phyloP scores from a whole-genome alignment of 805 yeast species.

The Candida maesae region DNA sequence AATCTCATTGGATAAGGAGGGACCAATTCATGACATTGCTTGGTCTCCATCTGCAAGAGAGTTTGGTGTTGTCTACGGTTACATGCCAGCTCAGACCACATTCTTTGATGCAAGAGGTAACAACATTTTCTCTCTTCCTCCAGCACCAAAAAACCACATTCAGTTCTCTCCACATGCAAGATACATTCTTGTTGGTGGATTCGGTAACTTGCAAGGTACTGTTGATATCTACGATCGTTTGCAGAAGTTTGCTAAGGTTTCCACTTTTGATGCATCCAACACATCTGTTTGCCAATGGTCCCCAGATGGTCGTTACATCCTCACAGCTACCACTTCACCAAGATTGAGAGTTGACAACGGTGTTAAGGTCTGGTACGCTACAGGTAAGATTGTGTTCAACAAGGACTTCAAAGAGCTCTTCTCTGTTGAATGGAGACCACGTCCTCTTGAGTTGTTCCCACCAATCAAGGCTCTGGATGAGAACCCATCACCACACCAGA shows the following conservation, averaged over 20 bases:
- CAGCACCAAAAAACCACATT: slow-evolving; percentile 85
- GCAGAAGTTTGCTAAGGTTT: slow-evolving; percentile 72
- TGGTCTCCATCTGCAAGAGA: slow-evolving; percentile 97
- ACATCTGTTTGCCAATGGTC: slow-evolving; percentile 98
- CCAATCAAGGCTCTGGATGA: slow-evolving; percentile 38
- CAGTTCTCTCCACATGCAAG: slow-evolving; percentile 92
- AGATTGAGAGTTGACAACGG: slow-evolving; percentile 96
- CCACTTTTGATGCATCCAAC: slow-evolving; percentile 86
- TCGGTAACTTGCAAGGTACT: slow-evolving; percentile 96
- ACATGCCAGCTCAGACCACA: slow-evolving; percentile 94
- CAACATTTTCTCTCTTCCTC: slow-evolving; percentile 74
- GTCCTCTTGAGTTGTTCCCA: slow-evolving; percentile 31
- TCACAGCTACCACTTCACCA: slow-evolving; percentile 97
- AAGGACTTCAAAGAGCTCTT: slow-evolving; percentile 80
- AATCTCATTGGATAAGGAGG: slow-evolving; percentile 83
- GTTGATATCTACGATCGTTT: slow-evolving; percentile 94
- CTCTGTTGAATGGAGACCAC: slow-evolving; percentile 81
- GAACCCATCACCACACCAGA: slow-evolving; percentile 65
- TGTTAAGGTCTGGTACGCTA: slow-evolving; percentile 86
- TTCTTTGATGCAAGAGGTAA: slow-evolving; percentile 95
- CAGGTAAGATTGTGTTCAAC: slow-evolving; percentile 74
- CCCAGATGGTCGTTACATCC: slow-evolving; percentile 89
- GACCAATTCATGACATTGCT: slow-evolving; percentile 95
- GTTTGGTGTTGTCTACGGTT: slow-evolving; percentile 96
- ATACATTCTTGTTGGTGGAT: slow-evolving; percentile 90